Percentiles rank a stretch among this genome's conserved stretches.
Evolutionary conservation across 768 basidiomycete species (phyloP).

Genomic region (Epithele typhae): DNA sequence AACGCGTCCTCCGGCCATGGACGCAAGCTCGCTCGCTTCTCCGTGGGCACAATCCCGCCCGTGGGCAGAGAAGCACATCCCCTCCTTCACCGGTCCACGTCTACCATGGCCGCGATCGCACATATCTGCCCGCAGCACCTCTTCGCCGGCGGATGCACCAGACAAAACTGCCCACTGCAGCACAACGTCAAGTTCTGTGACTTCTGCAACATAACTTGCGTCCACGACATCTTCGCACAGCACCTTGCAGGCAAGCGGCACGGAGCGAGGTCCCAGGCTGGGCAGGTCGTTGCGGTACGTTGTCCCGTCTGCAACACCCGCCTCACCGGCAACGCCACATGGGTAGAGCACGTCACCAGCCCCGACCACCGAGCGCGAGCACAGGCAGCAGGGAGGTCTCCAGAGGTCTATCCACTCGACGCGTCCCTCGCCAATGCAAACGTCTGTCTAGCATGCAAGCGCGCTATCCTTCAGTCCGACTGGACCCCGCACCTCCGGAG

Average conservation of each 20-base stretch:
- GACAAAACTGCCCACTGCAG: background rate
- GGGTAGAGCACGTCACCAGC: background rate
- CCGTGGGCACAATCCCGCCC: no score
- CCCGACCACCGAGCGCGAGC: background rate
- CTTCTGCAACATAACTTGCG: background rate
- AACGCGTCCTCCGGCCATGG: no score
- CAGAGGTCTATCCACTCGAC: background rate
- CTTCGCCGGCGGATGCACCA: no score
- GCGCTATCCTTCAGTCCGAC: background rate
- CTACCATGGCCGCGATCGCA: no score
- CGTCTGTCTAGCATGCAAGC: background rate
- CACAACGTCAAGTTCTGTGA: background rate
- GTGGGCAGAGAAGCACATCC: no score
- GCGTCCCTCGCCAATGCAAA: background rate
- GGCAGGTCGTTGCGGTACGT: background rate
- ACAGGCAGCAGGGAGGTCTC: background rate
- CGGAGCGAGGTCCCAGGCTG: background rate
- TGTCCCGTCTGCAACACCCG: background rate
- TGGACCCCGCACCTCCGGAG: background rate
- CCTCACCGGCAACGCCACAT: background rate
- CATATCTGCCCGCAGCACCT: no score
- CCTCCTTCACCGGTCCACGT: no score
- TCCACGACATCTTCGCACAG: background rate
- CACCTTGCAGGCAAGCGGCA: background rate
- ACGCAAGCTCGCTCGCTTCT: no score